A percentile compares a stretch with the other conserved stretches of the same genome.
phyloP scores from a whole-genome alignment of 495 filamentous ascomycete genomes.

The Neurospora cerealis region DNA sequence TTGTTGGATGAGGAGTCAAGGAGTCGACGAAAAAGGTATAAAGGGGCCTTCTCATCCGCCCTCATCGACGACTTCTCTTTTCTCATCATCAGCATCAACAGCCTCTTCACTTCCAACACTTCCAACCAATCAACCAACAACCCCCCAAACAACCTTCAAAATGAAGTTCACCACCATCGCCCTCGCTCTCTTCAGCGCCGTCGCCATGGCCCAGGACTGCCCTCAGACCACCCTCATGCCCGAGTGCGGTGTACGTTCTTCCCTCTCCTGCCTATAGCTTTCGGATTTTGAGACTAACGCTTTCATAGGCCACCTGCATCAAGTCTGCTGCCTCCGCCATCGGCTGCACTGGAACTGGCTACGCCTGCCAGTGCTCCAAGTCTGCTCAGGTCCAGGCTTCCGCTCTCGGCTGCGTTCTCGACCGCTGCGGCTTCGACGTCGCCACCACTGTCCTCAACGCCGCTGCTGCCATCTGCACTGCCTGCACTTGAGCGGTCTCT shows the following conservation, averaged over 20 bases:
- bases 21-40: not conserved
- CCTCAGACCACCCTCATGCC: not conserved
- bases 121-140: not conserved
- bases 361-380: slow-evolving; percentile 5
- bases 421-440: not conserved
- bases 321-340: not conserved
- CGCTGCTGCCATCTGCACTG: not conserved
- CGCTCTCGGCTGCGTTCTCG: not conserved
- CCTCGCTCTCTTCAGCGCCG: not conserved
- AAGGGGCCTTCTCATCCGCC: not conserved
- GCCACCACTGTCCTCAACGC: not conserved
- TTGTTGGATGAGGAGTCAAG: not conserved
- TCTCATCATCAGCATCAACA: not conserved
- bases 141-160: not conserved
- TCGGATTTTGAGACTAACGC: no score
- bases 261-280: no score
- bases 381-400: not conserved
- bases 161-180: slow-evolving; percentile 5
- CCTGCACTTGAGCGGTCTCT: not conserved
- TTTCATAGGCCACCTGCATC: not conserved
- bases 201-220: not conserved
- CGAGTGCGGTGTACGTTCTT: not conserved
- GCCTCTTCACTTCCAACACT: not conserved
- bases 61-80: not conserved
- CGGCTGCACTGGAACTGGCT: not conserved